Evolutionary conservation across 768 basidiomycete genomes (phyloP).

Genomic region (Podaxis sp.): DNA sequence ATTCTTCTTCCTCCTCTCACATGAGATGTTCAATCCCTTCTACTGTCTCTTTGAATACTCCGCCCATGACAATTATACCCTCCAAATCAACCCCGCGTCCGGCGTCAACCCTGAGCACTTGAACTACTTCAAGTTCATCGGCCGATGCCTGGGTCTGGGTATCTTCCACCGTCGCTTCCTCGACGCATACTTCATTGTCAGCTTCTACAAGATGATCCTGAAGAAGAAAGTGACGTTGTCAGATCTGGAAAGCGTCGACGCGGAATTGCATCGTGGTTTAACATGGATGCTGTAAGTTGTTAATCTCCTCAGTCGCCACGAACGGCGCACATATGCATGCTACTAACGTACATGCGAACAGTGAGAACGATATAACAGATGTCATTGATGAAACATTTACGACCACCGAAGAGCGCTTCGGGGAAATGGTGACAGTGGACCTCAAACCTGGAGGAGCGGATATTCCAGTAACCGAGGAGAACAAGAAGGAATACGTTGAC

Average conservation of each 20-base stretch:
- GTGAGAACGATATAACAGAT: conserved; percentile 98
- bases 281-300: conserved; percentile 95
- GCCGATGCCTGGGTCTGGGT: conserved; percentile 88
- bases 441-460: conserved; percentile 87
- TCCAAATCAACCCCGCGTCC: conserved; percentile 98
- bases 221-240: conserved; percentile 94
- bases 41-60: conserved; percentile 99
- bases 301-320: not conserved
- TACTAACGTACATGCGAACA: conserved; percentile 23
- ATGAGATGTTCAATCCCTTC: conserved; percentile 99
- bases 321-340: not conserved
- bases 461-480: conserved; percentile 88
- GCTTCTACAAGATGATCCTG: conserved; percentile 99
- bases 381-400: conserved; percentile 98
- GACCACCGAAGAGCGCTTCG: conserved; percentile 95
- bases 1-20: conserved; percentile 99
- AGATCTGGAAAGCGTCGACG: conserved; percentile 96
- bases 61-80: conserved; percentile 98
- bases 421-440: conserved; percentile 96
- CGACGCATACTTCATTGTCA: conserved; percentile 98
- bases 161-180: conserved; percentile 99
- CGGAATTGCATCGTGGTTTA: conserved; percentile 88
- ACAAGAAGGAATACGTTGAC: conserved; percentile 99
- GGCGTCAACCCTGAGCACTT: conserved; percentile 98
- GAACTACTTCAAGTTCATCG: conserved; percentile 99